A percentile compares a stretch with the other conserved stretches of the same genome.
These are phyloP conservation scores for Xylaria digitata DNA, from an alignment of 2,329 filamentous ascomycete species.

Conservation along the genomic window DNA sequence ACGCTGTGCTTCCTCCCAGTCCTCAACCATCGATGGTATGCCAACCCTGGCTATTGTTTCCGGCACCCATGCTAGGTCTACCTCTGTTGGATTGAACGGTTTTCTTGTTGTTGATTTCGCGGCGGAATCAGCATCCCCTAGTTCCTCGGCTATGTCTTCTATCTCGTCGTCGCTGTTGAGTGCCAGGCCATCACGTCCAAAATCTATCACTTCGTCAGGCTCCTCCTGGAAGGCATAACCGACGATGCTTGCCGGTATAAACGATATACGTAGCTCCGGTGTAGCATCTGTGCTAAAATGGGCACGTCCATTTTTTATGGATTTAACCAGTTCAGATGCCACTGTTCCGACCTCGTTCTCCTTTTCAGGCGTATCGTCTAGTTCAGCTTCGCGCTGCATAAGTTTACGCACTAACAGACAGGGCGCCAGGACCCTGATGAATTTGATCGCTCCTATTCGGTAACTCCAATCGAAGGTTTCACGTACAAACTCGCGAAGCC, in stretches of 20 bases:
- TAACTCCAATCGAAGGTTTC: slow-evolving; percentile 90
- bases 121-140: slow-evolving; percentile 40
- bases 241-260: slow-evolving; percentile 80
- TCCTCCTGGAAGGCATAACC: slow-evolving; percentile 80
- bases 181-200: slow-evolving; percentile 65
- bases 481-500: slow-evolving; percentile 77
- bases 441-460: slow-evolving; percentile 82
- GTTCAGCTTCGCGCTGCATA: slow-evolving; percentile 54
- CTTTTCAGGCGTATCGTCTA: slow-evolving; percentile 45
- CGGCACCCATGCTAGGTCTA: slow-evolving; percentile 76
- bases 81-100: slow-evolving; percentile 72
- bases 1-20: slow-evolving; percentile 65
- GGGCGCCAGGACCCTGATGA: slow-evolving; percentile 82
- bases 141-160: slow-evolving; percentile 52
- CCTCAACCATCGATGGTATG: slow-evolving; percentile 71
- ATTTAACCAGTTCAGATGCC: slow-evolving; percentile 68
- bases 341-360: slow-evolving; percentile 54
- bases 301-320: slow-evolving; percentile 73
- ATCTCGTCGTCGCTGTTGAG: slow-evolving; percentile 76
- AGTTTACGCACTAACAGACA: slow-evolving; percentile 75
- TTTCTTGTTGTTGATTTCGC: slow-evolving; percentile 50
- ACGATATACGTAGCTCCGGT: slow-evolving; percentile 82
- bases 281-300: slow-evolving; percentile 81
- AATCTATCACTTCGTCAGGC: slow-evolving; percentile 67
- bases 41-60: slow-evolving; percentile 72